These are phyloP conservation scores for Phialophora macrospora DNA, from an alignment of 2,329 filamentous ascomycete species.

Conservation along the genomic window DNA sequence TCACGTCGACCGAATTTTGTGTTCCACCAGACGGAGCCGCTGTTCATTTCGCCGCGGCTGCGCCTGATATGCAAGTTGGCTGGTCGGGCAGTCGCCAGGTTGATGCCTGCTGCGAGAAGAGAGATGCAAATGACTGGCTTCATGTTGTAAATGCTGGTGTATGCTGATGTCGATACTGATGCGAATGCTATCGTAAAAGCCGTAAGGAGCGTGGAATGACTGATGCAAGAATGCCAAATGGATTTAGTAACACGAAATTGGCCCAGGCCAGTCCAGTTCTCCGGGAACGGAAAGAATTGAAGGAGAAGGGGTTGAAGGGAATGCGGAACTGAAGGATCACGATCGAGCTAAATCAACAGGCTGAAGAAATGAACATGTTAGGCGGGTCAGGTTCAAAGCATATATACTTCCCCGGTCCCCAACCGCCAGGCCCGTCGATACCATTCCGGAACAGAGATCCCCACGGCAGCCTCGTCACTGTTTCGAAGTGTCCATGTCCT, in stretches of 20 bases:
- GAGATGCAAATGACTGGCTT: slow-evolving; percentile 27
- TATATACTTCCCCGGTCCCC: background rate
- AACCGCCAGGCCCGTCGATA: background rate
- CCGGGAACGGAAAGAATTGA: slow-evolving; percentile 29
- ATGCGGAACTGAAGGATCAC: slow-evolving; percentile 12
- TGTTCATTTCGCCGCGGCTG: slow-evolving; percentile 18
- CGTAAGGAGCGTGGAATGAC: slow-evolving; percentile 15
- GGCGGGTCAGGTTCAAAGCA: background rate
- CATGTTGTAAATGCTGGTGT: slow-evolving; percentile 19
- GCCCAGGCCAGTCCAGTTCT: slow-evolving; percentile 27
- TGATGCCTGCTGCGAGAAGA: slow-evolving; percentile 20
- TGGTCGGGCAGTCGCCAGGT: slow-evolving; percentile 25
- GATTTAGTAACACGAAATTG: slow-evolving; percentile 15
- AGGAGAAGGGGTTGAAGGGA: slow-evolving; percentile 13
- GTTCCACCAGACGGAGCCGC: slow-evolving; percentile 20
- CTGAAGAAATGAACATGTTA: slow-evolving; percentile 2
- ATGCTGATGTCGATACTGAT: background rate
- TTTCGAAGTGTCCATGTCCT: background rate
- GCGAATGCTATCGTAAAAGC: slow-evolving; percentile 16
- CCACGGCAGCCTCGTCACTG: background rate
- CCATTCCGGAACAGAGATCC: background rate
- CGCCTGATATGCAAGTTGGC: slow-evolving; percentile 19
- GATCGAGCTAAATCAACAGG: slow-evolving; percentile 19
- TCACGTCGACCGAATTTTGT: slow-evolving; percentile 47
- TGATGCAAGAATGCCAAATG: background rate